Conservation (phyloP, 495 filamentous ascomycete species). For the Penicillium fimorum region DNA sequence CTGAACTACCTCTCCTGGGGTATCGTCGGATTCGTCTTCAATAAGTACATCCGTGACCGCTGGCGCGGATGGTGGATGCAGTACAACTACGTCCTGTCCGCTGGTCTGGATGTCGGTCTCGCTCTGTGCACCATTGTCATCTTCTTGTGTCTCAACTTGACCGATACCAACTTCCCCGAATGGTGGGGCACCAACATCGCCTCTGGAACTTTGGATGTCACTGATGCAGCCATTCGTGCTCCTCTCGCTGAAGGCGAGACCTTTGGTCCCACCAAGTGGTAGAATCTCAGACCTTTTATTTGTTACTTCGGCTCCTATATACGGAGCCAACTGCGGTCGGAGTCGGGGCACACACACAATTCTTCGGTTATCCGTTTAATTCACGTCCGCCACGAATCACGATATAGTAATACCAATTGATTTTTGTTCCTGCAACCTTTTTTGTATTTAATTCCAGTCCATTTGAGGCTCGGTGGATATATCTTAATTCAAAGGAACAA, state of each 20-base stretch:
- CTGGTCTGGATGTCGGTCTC: conserved; percentile 67
- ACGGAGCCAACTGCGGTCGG: neutral
- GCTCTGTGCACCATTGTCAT: conserved; percentile 66
- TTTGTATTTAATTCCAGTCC: neutral
- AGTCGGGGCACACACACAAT: too few species aligned
- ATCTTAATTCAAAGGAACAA: neutral
- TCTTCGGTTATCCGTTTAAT: neutral
- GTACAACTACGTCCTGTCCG: conserved; percentile 76
- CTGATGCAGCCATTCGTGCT: conserved; percentile 36
- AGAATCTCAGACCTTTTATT: neutral
- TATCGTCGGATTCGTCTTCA: conserved; percentile 64
- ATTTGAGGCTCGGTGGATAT: neutral
- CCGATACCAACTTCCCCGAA: conserved; percentile 47
- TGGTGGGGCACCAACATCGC: conserved; percentile 68
- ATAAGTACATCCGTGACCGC: conserved; percentile 60
- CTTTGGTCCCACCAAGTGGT: conserved; percentile 59
- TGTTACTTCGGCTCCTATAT: neutral
- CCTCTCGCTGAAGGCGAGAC: conserved; percentile 44
- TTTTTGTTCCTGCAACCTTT: neutral
- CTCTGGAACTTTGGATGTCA: conserved; percentile 44
- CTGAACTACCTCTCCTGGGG: conserved; percentile 62
- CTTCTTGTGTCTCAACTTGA: conserved; percentile 63
- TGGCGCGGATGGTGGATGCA: conserved; percentile 72
- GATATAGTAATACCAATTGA: neutral
- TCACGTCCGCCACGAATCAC: conserved; percentile 6